Evolutionary conservation across 495 filamentous ascomycete species (phyloP).

Genomic region (Xylaria acuta): DNA sequence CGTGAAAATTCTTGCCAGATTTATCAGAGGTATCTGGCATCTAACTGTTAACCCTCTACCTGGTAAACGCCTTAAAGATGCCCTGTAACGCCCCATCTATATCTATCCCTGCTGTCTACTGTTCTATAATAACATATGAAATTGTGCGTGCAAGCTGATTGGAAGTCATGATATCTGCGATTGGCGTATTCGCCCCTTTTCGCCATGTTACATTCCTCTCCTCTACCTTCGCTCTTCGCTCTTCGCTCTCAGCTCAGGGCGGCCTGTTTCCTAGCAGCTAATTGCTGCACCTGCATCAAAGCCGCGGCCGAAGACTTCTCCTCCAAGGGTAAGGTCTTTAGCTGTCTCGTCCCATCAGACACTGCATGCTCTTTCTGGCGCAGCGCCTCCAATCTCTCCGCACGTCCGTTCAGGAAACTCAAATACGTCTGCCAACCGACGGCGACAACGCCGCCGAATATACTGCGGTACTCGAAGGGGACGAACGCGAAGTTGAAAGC

Average conservation of each 20-base stretch:
- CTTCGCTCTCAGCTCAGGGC: not conserved
- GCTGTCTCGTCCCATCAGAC: not conserved
- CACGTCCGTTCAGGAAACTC: constrained; percentile 77
- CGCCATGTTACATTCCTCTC: too few relatives aligned
- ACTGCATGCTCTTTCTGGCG: constrained; percentile 20
- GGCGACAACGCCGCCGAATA: constrained; percentile 79
- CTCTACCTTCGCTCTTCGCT: not conserved
- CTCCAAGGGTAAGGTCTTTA: not conserved
- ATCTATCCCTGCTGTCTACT: not conserved
- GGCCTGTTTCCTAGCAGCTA: constrained; percentile 7
- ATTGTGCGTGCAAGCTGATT: not conserved
- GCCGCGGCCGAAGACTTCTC: not conserved
- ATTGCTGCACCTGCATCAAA: not conserved
- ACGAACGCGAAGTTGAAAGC: constrained; percentile 88
- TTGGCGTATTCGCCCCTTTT: not conserved
- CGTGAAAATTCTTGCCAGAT: not conserved
- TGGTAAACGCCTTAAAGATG: constrained; percentile 5
- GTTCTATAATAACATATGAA: constrained; percentile 1
- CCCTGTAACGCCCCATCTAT: not conserved
- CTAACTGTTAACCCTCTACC: not conserved
- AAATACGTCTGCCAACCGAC: constrained; percentile 94
- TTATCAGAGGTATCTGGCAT: constrained; percentile 5
- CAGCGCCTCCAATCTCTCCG: constrained; percentile 57
- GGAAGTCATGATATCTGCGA: not conserved
- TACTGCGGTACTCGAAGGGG: constrained; percentile 73